phyloP scores from a whole-genome alignment of 108 stramenopile species.

The Cyclotella cryptica region DNA sequence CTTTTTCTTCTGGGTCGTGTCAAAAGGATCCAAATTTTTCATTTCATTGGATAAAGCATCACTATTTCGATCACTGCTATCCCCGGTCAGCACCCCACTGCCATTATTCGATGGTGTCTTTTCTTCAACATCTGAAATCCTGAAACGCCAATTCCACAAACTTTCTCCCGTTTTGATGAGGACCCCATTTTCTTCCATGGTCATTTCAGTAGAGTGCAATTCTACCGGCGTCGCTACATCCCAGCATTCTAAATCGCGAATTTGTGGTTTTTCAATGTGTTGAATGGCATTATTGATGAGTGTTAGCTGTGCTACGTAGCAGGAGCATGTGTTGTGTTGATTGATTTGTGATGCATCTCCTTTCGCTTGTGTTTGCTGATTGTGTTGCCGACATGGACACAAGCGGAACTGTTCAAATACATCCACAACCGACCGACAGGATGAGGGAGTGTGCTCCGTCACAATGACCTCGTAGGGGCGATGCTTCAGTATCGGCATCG shows the following conservation, averaged over 20 bases:
- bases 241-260: constrained; percentile 69
- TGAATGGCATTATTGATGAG: constrained; percentile 52
- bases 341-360: background rate
- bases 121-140: constrained; percentile 40
- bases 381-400: constrained; percentile 20
- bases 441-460: constrained; percentile 45
- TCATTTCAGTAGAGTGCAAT: constrained; percentile 41
- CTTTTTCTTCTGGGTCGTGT: background rate
- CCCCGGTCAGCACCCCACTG: background rate
- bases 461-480: constrained; percentile 46
- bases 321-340: constrained; percentile 18
- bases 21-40: background rate
- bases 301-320: constrained; percentile 72
- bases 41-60: constrained; percentile 33
- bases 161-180: constrained; percentile 57
- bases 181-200: constrained; percentile 51
- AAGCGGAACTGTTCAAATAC: constrained; percentile 31
- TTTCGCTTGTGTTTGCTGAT: constrained; percentile 1
- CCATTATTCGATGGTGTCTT: background rate
- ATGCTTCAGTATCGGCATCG: background rate
- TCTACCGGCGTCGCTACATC: constrained; percentile 47
- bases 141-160: constrained; percentile 75
- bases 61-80: constrained; percentile 5
- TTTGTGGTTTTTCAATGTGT: constrained; percentile 64
- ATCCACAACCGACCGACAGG: constrained; percentile 36